phyloP scores from a whole-genome alignment of 2,329 filamentous ascomycete species.

The Laburnicola sp. region DNA sequence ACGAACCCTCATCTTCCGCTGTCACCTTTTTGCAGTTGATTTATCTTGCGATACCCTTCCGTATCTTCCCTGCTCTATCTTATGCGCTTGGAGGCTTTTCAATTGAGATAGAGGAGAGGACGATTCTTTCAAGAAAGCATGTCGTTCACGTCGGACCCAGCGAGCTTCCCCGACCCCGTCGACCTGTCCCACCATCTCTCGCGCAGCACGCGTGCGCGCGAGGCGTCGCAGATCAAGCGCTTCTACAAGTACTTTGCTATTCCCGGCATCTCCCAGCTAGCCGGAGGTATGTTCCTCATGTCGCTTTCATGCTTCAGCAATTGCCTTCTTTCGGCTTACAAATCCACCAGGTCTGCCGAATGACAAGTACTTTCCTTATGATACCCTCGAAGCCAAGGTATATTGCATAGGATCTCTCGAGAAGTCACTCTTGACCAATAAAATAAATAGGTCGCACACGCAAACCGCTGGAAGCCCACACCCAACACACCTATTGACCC shows the following conservation, averaged over 20 bases:
- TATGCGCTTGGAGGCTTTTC: background rate
- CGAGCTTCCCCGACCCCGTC: slow-evolving; percentile 56
- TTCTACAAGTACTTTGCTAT: slow-evolving; percentile 83
- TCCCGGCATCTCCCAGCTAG: slow-evolving; percentile 64
- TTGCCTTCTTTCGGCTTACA: slow-evolving; percentile 14
- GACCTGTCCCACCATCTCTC: slow-evolving; percentile 83
- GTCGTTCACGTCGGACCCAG: slow-evolving; percentile 30
- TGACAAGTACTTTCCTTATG: slow-evolving; percentile 81
- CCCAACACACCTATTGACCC: slow-evolving; percentile 62
- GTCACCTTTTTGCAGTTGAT: slow-evolving; percentile 14
- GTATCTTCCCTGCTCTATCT: background rate
- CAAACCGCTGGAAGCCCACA: slow-evolving; percentile 73
- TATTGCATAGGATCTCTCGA: background rate
- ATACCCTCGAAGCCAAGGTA: slow-evolving; percentile 77
- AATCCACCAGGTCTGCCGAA: slow-evolving; percentile 70
- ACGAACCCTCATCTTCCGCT: slow-evolving; percentile 7
- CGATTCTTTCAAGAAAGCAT: slow-evolving; percentile 14
- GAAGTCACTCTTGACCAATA: background rate
- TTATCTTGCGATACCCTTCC: slow-evolving; percentile 13
- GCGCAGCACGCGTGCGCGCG: slow-evolving; percentile 65
- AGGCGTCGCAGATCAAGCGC: slow-evolving; percentile 70
- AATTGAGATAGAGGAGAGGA: background rate
- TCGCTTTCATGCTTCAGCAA: background rate
- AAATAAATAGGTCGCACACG: slow-evolving; percentile 62
- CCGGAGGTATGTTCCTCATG: slow-evolving; percentile 53